These are phyloP conservation scores for Ceratobasidium sp. DNA, from an alignment of 1,284 basidiomycete genomes.

Conservation along the genomic window DNA sequence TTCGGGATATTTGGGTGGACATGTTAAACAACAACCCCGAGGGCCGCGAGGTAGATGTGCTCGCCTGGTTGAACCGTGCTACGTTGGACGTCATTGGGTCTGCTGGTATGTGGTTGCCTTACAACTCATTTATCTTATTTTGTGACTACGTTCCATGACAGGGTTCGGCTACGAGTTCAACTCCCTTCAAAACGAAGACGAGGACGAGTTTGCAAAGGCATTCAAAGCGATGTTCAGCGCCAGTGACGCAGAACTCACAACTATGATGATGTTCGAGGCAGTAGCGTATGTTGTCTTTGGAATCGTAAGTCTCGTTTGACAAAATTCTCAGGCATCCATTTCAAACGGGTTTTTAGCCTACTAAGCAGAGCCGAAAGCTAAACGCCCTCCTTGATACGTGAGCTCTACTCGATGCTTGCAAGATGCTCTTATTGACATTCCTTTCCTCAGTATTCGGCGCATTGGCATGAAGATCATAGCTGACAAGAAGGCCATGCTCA, in stretches of 20 bases:
- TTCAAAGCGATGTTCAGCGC: constrained; percentile 57
- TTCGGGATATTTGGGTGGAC: constrained; percentile 45
- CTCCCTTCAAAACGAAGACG: constrained; percentile 52
- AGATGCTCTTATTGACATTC: neutral
- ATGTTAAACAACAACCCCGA: constrained; percentile 28
- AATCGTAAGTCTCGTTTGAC: constrained; percentile 14
- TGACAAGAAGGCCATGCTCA: constrained; percentile 56
- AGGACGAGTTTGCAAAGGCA: constrained; percentile 61
- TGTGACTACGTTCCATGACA: neutral
- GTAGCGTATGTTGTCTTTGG: neutral
- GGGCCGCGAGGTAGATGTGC: constrained; percentile 61
- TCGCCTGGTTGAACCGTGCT: constrained; percentile 68
- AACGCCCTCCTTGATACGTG: constrained; percentile 19
- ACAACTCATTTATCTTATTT: too few relatives aligned
- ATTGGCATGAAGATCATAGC: constrained; percentile 46
- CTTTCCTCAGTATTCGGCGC: constrained; percentile 19
- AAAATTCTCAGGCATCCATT: constrained; percentile 43
- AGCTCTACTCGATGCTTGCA: neutral
- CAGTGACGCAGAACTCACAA: constrained; percentile 2
- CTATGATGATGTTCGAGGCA: constrained; percentile 41
- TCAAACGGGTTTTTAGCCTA: constrained; percentile 16
- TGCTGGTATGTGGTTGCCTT: constrained; percentile 61
- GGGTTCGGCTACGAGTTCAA: constrained; percentile 76
- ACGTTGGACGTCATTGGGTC: constrained; percentile 79
- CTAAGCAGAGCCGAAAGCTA: neutral